These are phyloP conservation scores for Cladophialophora yegresii DNA, from an alignment of 2,329 filamentous ascomycete genomes.

Conservation along the genomic window DNA sequence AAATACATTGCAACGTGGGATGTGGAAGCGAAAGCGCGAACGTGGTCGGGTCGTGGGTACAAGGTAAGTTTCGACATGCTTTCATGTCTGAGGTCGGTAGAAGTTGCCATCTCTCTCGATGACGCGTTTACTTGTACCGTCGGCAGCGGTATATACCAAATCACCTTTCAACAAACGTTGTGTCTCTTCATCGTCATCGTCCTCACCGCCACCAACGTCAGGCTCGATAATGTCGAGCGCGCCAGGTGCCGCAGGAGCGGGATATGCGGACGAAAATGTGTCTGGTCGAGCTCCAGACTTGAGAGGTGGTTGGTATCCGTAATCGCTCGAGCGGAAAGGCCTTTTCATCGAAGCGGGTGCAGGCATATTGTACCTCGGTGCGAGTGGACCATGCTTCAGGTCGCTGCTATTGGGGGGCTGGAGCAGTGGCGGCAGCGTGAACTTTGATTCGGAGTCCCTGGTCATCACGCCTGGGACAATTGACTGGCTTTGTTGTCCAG, in stretches of 20 bases:
- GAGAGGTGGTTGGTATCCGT: conserved; percentile 11
- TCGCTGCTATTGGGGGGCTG: background rate
- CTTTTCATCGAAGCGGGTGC: conserved; percentile 23
- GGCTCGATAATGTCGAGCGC: conserved; percentile 25
- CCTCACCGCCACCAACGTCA: conserved; percentile 13
- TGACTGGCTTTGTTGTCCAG: conserved; percentile 4
- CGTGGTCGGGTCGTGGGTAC: background rate
- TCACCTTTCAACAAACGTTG: background rate
- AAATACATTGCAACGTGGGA: conserved; percentile 7
- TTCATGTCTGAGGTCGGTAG: background rate
- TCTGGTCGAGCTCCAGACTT: conserved; percentile 30
- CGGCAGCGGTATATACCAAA: conserved; percentile 11
- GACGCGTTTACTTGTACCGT: conserved; percentile 5
- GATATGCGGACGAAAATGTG: background rate
- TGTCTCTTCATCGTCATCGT: conserved; percentile 17
- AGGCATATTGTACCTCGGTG: conserved; percentile 20
- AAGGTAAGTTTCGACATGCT: background rate
- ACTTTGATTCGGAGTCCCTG: conserved; percentile 10
- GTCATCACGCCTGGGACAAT: conserved; percentile 6
- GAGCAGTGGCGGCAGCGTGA: conserved; percentile 16
- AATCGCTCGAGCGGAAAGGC: conserved; percentile 18
- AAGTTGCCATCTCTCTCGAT: background rate
- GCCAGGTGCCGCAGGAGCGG: background rate
- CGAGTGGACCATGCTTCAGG: background rate
- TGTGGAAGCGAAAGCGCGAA: background rate